Evolutionary conservation across 805 yeast genomes (phyloP).

Genomic region (Ogataea nitratoaversa): DNA sequence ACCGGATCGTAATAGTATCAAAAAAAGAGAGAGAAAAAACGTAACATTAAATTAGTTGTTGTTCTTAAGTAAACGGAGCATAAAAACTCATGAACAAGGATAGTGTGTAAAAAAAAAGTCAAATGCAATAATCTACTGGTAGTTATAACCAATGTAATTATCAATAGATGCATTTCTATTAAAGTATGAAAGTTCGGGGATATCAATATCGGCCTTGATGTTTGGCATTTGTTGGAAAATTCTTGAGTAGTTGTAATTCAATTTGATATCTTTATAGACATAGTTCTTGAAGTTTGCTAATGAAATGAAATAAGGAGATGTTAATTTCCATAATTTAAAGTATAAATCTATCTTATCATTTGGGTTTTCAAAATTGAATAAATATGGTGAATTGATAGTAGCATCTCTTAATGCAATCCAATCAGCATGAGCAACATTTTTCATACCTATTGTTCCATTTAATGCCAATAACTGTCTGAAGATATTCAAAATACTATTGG

Average conservation of each 20-base stretch:
- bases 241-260: slow-evolving; percentile 38
- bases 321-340: slow-evolving; percentile 49
- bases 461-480: slow-evolving; percentile 33
- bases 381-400: slow-evolving; percentile 46
- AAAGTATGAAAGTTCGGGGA: slow-evolving; percentile 37
- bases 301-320: slow-evolving; percentile 44
- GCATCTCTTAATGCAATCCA: slow-evolving; percentile 84
- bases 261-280: slow-evolving; percentile 41
- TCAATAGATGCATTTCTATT: slow-evolving; percentile 29
- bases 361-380: slow-evolving; percentile 25
- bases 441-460: slow-evolving; percentile 49
- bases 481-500: slow-evolving; percentile 45
- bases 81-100: too few relatives aligned
- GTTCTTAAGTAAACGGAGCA: too few relatives aligned
- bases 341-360: slow-evolving; percentile 50
- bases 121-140: slow-evolving; percentile 5
- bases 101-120: too few relatives aligned
- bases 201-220: slow-evolving; percentile 35
- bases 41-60: too few relatives aligned
- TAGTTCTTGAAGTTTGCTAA: slow-evolving; percentile 43
- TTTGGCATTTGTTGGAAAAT: slow-evolving; percentile 35
- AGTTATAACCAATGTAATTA: slow-evolving; percentile 26
- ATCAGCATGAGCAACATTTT: slow-evolving; percentile 74
- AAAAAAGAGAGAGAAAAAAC: too few relatives aligned
- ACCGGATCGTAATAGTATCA: too few relatives aligned